Evolutionary conservation across 2,329 filamentous ascomycete genomes (phyloP), one percentile per base, ranked within the genome.

Genomic region (Periconia macrospinosa): DNA sequence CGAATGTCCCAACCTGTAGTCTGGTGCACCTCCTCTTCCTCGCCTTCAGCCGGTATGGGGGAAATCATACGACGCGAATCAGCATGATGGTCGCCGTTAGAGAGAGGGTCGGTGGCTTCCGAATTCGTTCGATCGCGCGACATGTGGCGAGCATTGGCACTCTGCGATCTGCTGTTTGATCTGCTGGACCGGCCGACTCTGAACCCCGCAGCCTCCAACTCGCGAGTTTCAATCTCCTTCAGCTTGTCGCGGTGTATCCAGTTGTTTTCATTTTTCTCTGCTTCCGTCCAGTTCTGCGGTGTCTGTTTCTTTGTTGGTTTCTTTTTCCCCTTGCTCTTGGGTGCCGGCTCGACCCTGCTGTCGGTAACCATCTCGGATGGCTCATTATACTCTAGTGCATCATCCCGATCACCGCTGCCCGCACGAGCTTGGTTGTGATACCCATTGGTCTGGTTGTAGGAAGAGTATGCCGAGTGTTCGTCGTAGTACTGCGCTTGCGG

Each of bases 241-340:
- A 94, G 76, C 75, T 93, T 93, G 75, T 94, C 90, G 52, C 90
- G 81, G 68, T 94, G 90, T 63, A 94, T 93, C 90, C 90, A 94
- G 72, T 90, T 88, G 30, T 86, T 89, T 56, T 85, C 81, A 56
- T 88, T 86, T 40, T 65, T 65, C 49, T 72, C 70, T 23, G 55
- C 50, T 11, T 64, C 59, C 2, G 44, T 47, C 63, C 63, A 68
- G n/a, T 57, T 57, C 10, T 61, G 50, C 17, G 63, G 45, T 11
- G 54, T 45, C 15, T 53, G 27, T 8, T 57, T 57, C 53, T 59
- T 58, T 35, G 57, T 37, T 11, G 57, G 35, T 59, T 70, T 73
- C 56, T 70, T 72, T 58, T 67, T 67, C 17, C 54, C 55, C 30
- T 49, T 57, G n/a, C 35, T 48, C 42, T 52, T 54, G 14, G 40